These are phyloP conservation scores for Ophiostoma perfectum DNA, from an alignment of 2,329 filamentous ascomycete genomes.

Conservation along the genomic window DNA sequence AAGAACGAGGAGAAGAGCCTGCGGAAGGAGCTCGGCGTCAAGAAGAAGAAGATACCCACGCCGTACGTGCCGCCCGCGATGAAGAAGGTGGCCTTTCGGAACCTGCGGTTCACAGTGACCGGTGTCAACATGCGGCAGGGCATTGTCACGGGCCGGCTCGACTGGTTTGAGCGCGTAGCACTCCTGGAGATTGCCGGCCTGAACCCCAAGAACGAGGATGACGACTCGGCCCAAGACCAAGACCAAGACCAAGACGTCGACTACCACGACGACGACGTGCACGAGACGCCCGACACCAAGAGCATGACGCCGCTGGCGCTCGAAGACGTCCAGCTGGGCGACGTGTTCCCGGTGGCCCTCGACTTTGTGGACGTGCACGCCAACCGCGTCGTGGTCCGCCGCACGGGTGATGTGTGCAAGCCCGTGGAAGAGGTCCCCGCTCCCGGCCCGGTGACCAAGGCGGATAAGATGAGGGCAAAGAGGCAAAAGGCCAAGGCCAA, in stretches of 20 bases:
- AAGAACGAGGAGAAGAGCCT: neutral
- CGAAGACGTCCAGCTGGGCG: slow-evolving; percentile 43
- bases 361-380: slow-evolving; percentile 48
- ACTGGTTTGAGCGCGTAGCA: slow-evolving; percentile 47
- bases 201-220: slow-evolving; percentile 7
- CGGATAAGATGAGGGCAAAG: neutral
- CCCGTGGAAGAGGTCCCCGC: slow-evolving; percentile 1
- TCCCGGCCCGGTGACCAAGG: neutral
- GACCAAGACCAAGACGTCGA: neutral
- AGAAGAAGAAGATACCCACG: neutral
- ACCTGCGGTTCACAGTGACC: slow-evolving; percentile 45
- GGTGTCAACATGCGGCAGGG: slow-evolving; percentile 33
- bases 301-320: slow-evolving; percentile 30
- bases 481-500: neutral
- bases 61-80: neutral
- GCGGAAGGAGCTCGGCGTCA: neutral
- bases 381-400: slow-evolving; percentile 41
- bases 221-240: neutral
- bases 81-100: slow-evolving; percentile 35
- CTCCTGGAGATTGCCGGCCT: slow-evolving; percentile 39
- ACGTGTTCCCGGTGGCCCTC: slow-evolving; percentile 53
- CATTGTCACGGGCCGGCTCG: slow-evolving; percentile 39
- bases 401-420: slow-evolving; percentile 8
- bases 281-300: neutral
- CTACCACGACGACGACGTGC: neutral